These are phyloP conservation scores for Maudiozyma serrabonitensis DNA, from an alignment of 805 yeast species.

Conservation along the genomic window DNA sequence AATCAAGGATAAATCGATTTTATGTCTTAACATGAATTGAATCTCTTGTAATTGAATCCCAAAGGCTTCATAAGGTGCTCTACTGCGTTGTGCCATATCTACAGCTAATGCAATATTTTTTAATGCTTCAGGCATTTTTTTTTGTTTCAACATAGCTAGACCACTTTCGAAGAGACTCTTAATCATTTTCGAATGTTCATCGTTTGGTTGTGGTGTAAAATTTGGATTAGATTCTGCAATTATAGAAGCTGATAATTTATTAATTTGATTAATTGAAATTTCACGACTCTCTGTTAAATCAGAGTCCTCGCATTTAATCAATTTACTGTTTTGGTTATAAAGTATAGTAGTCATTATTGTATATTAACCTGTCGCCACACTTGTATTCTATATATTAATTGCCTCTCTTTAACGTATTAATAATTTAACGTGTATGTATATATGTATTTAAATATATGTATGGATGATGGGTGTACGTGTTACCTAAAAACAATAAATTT, in stretches of 20 bases:
- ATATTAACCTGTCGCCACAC: background rate
- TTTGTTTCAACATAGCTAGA: slow-evolving; percentile 41
- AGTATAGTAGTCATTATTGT: background rate
- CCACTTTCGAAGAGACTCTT: slow-evolving; percentile 60
- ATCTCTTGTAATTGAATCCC: slow-evolving; percentile 63
- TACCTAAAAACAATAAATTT: no score
- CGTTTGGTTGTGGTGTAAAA: slow-evolving; percentile 43
- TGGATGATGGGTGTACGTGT: no score
- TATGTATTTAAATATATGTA: no score
- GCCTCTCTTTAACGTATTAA: no score
- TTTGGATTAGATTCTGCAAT: slow-evolving; percentile 38
- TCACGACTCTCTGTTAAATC: slow-evolving; percentile 1
- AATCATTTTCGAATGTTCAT: slow-evolving; percentile 41
- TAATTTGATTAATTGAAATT: slow-evolving; percentile 28
- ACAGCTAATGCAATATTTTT: slow-evolving; percentile 58
- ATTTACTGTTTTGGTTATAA: slow-evolving; percentile 26
- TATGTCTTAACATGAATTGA: slow-evolving; percentile 53
- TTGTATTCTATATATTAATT: no score
- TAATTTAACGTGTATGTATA: no score
- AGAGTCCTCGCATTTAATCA: slow-evolving; percentile 8
- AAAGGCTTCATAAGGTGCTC: slow-evolving; percentile 67
- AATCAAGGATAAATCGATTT: slow-evolving; percentile 60
- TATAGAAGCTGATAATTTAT: slow-evolving; percentile 27
- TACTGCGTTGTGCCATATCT: slow-evolving; percentile 49
- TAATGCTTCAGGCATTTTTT: slow-evolving; percentile 48